A percentile compares a stretch with the other conserved stretches of the same genome.
These are phyloP conservation scores for Perkinsela sp. DNA, from an alignment of 208 protist genomes.

Conservation along the genomic window DNA sequence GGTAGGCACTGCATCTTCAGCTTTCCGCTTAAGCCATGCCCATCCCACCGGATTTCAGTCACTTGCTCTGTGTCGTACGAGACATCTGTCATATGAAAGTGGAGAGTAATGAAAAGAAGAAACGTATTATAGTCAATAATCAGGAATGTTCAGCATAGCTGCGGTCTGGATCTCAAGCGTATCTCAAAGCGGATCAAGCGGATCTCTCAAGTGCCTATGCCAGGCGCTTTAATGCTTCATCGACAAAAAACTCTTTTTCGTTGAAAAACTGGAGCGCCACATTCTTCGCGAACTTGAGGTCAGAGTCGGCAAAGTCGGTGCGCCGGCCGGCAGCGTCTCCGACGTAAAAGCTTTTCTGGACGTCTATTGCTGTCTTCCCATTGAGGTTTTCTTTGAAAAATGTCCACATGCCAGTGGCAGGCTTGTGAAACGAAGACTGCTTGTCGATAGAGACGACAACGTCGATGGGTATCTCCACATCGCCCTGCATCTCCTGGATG, in stretches of 20 bases:
- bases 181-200: too few species aligned
- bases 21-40: neutral
- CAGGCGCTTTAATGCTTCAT: neutral
- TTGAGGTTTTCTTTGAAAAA: constrained; percentile 18
- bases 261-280: constrained; percentile 48
- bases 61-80: neutral
- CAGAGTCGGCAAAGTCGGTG: constrained; percentile 66
- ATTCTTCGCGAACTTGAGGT: constrained; percentile 63
- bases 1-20: neutral
- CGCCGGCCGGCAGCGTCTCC: constrained; percentile 72
- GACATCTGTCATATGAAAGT: neutral
- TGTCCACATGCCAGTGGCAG: constrained; percentile 43
- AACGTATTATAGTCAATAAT: too few species aligned
- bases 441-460: constrained; percentile 34
- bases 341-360: constrained; percentile 39
- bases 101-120: too few species aligned
- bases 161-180: too few species aligned
- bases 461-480: constrained; percentile 22
- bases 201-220: too few species aligned
- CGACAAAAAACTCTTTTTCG: constrained; percentile 53
- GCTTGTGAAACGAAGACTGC: constrained; percentile 52
- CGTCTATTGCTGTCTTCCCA: constrained; percentile 4
- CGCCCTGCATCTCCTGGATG: constrained; percentile 9
- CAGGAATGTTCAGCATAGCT: too few species aligned
- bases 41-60: neutral